Evolutionary conservation across 2,329 filamentous ascomycete genomes (phyloP), one percentile per base, ranked within the genome.

Genomic region (Neurospora crassa): DNA sequence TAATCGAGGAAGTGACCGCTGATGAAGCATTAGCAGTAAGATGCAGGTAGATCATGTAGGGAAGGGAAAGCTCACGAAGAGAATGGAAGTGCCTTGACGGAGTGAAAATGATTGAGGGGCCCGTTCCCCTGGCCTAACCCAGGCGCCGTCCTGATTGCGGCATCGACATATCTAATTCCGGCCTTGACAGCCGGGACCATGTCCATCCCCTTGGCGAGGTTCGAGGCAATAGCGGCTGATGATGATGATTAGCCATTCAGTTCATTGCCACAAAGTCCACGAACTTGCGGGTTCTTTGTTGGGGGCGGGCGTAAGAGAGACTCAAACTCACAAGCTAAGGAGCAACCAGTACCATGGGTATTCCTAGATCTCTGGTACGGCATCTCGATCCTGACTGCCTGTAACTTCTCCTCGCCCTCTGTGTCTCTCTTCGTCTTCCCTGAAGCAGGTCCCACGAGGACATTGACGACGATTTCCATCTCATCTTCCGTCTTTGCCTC

Each of bases 291-390:
- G 2, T 2, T 29, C 34, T 10, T 3, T 3, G 18, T 43, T 5
- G 24, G 43, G 43, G 45, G 34, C 16, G 5, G 5, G 16, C 40
- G 16, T 63, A 16, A 29, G 37, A 11, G 24, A 11, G 6, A 18
- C 53, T 63, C 29, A 69, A 40, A 84, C 89, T 83, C 80, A 92
- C 90, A 97, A 53, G 96, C 96, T 72, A 98, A 86, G 11, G 94
- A 96, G 78, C 96, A 99, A 4, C 96, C 96, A 0, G 96, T 98
- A 0, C 96, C 96, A 77, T 99, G 96, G 0, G 95, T 98, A 78
- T 95, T 95, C 72, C 85, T 90, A 10, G 91, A 93, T 11, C 85
- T 81, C 73, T 93, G 85, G 78, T 91, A 97, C 5, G 85, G 84
- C 47, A 89, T 92, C 79, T 94, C 86, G 68, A 97, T 86, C 47